Percentiles rank a stretch among this genome's conserved stretches.
Evolutionary conservation across 495 filamentous ascomycete species (phyloP).

Genomic region (Sordaria brevicollis): DNA sequence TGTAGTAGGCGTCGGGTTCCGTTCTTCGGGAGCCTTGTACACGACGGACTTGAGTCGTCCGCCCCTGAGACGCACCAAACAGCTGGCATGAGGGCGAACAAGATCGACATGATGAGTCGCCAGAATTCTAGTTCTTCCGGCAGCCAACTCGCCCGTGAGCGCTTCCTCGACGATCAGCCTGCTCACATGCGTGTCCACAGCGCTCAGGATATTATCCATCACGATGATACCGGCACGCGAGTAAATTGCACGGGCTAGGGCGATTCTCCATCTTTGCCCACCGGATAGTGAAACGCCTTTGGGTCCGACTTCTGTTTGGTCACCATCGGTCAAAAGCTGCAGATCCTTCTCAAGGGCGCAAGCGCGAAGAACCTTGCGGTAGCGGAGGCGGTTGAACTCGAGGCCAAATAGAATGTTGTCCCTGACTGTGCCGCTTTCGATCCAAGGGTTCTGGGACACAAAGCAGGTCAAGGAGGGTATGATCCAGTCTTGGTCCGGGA

Average conservation of each 20-base stretch:
- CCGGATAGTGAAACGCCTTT: constrained; percentile 61
- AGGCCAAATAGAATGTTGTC: constrained; percentile 51
- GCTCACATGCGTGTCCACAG: constrained; percentile 45
- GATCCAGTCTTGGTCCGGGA: constrained; percentile 46
- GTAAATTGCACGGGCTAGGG: constrained; percentile 62
- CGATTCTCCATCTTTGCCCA: constrained; percentile 59
- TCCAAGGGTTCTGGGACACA: constrained; percentile 50
- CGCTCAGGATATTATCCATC: constrained; percentile 62
- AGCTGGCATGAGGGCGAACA: constrained; percentile 48
- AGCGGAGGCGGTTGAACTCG: constrained; percentile 34
- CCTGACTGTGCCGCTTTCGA: constrained; percentile 41
- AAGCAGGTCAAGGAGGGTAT: constrained; percentile 49
- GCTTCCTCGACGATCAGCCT: constrained; percentile 37
- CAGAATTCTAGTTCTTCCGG: constrained; percentile 39
- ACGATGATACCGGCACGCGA: constrained; percentile 53
- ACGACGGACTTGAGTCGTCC: constrained; percentile 47
- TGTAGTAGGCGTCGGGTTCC: constrained; percentile 28
- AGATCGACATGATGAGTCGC: constrained; percentile 46
- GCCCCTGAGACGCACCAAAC: constrained; percentile 49
- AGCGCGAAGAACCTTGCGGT: constrained; percentile 47
- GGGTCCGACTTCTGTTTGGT: constrained; percentile 60
- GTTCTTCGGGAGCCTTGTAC: constrained; percentile 28
- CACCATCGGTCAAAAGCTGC: constrained; percentile 51
- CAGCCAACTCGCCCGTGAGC: constrained; percentile 35
- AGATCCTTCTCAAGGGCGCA: constrained; percentile 58